A percentile compares a stretch with the other conserved stretches of the same genome.
These are phyloP conservation scores for Beta macrorhiza DNA, from an alignment of 179 eudicot genomes.

Conservation along the genomic window DNA sequence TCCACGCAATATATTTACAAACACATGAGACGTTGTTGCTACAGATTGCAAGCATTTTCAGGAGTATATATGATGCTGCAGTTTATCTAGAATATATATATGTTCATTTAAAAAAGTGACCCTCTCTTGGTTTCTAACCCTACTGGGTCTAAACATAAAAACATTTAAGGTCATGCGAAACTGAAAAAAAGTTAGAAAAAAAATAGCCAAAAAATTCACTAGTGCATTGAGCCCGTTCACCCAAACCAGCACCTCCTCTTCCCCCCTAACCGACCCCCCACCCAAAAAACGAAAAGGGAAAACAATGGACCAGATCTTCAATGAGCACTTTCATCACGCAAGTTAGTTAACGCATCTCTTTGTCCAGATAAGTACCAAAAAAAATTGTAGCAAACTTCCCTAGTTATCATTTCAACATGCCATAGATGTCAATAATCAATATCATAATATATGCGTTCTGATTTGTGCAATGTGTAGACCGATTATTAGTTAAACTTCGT, in stretches of 20 bases:
- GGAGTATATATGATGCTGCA: not conserved
- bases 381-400: not conserved
- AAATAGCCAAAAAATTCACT: not conserved
- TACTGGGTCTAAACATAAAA: not conserved
- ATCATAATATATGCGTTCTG: not conserved
- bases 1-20: not conserved
- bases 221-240: not conserved
- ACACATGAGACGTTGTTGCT: not conserved
- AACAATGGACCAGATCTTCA: not conserved
- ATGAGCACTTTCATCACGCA: not conserved
- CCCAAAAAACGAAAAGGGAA: not conserved
- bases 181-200: too few relatives aligned
- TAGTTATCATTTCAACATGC: not conserved
- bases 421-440: not conserved
- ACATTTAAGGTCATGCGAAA: not conserved
- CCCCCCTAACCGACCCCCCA: too few relatives aligned
- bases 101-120: not conserved
- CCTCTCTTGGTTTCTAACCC: too few relatives aligned
- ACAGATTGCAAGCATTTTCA: constrained; percentile 3
- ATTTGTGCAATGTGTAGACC: not conserved
- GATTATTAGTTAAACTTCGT: not conserved
- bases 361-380: not conserved
- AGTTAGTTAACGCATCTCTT: not conserved
- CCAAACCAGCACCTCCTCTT: not conserved
- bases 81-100: not conserved